These are phyloP conservation scores for Aspergillus chevalieri DNA, from an alignment of 2,329 filamentous ascomycete species.

Conservation along the genomic window DNA sequence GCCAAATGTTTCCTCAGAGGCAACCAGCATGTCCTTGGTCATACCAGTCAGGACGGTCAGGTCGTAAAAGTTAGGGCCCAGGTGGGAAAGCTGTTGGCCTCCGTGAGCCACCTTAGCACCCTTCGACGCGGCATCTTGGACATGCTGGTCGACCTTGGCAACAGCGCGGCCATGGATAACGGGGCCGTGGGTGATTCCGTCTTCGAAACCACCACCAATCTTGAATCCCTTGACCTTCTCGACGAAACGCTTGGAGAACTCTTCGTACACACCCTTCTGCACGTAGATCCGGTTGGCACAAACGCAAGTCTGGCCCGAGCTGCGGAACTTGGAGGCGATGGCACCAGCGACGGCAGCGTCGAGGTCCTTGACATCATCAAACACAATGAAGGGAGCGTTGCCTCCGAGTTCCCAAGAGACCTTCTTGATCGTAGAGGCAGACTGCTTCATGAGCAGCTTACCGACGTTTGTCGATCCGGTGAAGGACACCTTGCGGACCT, in stretches of 20 bases:
- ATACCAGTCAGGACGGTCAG: slow-evolving; percentile 85
- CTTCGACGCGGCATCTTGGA: slow-evolving; percentile 70
- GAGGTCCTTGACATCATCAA: slow-evolving; percentile 80
- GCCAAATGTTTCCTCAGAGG: slow-evolving; percentile 88
- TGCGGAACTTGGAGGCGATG: slow-evolving; percentile 84
- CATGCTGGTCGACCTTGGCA: slow-evolving; percentile 71
- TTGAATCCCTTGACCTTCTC: slow-evolving; percentile 47
- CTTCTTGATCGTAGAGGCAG: slow-evolving; percentile 75
- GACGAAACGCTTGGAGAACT: slow-evolving; percentile 52
- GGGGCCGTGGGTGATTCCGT: slow-evolving; percentile 44
- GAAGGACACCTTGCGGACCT: slow-evolving; percentile 85
- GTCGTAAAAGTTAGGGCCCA: slow-evolving; percentile 82
- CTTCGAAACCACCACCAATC: slow-evolving; percentile 42
- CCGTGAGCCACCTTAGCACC: slow-evolving; percentile 70
- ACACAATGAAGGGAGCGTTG: slow-evolving; percentile 94
- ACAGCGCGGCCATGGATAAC: slow-evolving; percentile 73
- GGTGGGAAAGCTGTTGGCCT: slow-evolving; percentile 64
- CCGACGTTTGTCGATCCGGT: slow-evolving; percentile 68
- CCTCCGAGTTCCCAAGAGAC: slow-evolving; percentile 87
- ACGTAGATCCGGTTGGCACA: slow-evolving; percentile 59
- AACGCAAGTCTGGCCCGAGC: slow-evolving; percentile 92
- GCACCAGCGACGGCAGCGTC: slow-evolving; percentile 78
- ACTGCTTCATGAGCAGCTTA: slow-evolving; percentile 83
- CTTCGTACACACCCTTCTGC: slow-evolving; percentile 47
- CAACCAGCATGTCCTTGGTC: slow-evolving; percentile 76